A percentile compares a stretch with the other conserved stretches of the same genome.
Conservation (phyloP, 257 asterid species). For the Voacanga thouarsii region DNA sequence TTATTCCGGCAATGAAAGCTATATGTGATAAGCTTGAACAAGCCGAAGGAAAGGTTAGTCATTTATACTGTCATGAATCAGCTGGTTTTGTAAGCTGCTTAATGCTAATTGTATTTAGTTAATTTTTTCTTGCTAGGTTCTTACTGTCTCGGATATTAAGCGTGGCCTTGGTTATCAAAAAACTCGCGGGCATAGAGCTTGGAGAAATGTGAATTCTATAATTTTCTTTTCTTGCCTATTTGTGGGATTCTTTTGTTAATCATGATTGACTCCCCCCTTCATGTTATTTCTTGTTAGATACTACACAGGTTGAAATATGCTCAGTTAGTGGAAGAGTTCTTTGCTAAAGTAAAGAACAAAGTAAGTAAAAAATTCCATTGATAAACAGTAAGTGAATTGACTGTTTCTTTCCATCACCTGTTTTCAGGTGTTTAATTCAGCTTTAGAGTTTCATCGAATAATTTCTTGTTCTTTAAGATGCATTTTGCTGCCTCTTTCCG, state of each 20-base stretch:
- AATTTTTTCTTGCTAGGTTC: constrained; percentile 54
- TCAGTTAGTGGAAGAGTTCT: constrained; percentile 61
- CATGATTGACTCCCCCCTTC: constrained; percentile 13
- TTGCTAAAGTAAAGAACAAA: constrained; percentile 60
- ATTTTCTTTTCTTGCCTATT: constrained; percentile 3
- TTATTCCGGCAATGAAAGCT: constrained; percentile 69
- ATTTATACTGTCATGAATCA: constrained; percentile 20
- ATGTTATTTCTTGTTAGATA: constrained; percentile 44
- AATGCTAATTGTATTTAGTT: constrained; percentile 5
- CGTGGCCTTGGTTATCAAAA: constrained; percentile 75
- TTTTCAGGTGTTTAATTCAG: background rate
- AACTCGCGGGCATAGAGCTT: constrained; percentile 63
- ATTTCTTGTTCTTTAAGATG: background rate
- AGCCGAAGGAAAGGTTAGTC: constrained; percentile 75
- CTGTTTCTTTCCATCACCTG: background rate
- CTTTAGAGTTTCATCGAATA: background rate
- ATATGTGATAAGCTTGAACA: constrained; percentile 80
- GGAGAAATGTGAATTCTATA: constrained; percentile 63
- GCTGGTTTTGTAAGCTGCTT: constrained; percentile 23
- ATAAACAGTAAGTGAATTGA: background rate
- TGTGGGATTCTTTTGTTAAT: background rate
- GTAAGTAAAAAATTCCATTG: constrained; percentile 26
- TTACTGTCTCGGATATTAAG: constrained; percentile 80
- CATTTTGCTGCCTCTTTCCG: background rate
- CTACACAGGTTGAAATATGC: constrained; percentile 83